These are phyloP conservation scores for Aspergillus uvarum DNA, from an alignment of 2,329 filamentous ascomycete genomes.

Conservation along the genomic window DNA sequence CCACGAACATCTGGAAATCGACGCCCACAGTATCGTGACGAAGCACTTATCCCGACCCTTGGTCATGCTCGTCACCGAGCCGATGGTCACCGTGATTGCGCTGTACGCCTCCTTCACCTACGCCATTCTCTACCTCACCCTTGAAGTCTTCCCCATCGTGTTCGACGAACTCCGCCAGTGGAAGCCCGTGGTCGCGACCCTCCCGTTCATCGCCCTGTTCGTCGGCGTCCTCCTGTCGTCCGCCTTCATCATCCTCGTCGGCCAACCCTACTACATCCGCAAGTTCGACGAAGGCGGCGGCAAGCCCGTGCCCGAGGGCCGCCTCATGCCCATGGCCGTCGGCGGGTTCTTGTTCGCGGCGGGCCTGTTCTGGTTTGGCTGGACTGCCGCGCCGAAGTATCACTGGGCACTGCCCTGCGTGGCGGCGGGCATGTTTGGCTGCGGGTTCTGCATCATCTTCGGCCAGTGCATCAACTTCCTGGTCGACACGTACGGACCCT, in stretches of 20 bases:
- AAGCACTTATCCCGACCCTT: constrained; percentile 22
- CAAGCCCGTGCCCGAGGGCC: constrained; percentile 18
- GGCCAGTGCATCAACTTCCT: constrained; percentile 74
- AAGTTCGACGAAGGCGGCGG: constrained; percentile 16
- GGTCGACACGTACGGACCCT: constrained; percentile 57
- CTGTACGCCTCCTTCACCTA: constrained; percentile 31
- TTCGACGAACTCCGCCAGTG: constrained; percentile 62
- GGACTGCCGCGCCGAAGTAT: constrained; percentile 62
- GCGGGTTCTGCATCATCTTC: constrained; percentile 76
- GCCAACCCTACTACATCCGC: constrained; percentile 27
- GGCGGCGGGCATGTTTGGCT: constrained; percentile 59
- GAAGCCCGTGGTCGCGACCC: constrained; percentile 51
- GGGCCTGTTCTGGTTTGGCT: constrained; percentile 38
- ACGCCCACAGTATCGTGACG: constrained; percentile 37
- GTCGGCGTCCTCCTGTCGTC: constrained; percentile 58
- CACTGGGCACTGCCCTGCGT: constrained; percentile 57
- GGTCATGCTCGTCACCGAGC: constrained; percentile 19
- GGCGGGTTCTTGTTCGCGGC: constrained; percentile 46
- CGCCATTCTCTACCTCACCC: constrained; percentile 28
- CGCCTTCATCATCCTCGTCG: constrained; percentile 53
- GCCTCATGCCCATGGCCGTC: constrained; percentile 49
- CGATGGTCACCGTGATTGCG: constrained; percentile 23
- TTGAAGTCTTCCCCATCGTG: constrained; percentile 63
- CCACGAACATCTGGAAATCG: constrained; percentile 46
- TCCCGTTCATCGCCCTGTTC: constrained; percentile 63